phyloP scores from a whole-genome alignment of 768 basidiomycete genomes.

The Hericium erinaceus region DNA sequence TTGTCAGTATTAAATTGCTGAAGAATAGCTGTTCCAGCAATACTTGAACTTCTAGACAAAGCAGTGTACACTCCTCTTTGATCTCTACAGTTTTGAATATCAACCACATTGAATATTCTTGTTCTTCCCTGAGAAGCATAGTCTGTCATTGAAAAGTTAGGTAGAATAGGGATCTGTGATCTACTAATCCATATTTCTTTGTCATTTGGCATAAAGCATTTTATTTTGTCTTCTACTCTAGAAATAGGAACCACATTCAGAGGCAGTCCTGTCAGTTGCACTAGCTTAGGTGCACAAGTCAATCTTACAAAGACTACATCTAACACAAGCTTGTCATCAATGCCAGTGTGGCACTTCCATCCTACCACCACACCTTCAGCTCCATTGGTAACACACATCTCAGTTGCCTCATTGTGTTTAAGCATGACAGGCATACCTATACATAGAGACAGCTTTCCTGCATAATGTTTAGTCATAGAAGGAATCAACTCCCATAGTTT shows the following conservation, averaged over 20 bases:
- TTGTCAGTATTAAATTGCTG: conserved; percentile 5
- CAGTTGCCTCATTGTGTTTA: conserved; percentile 16
- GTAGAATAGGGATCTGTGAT: conserved; percentile 11
- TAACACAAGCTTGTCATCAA: not conserved
- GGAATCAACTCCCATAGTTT: conserved; percentile 17
- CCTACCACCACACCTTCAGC: conserved; percentile 13
- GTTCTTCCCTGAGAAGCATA: conserved; percentile 17
- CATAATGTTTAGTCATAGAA: conserved; percentile 8
- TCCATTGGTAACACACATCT: conserved; percentile 18
- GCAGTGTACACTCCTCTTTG: conserved; percentile 16
- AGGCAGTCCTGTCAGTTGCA: conserved; percentile 10
- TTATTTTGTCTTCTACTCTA: not conserved
- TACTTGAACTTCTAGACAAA: conserved; percentile 12
- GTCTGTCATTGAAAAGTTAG: conserved; percentile 19
- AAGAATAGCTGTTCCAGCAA: conserved; percentile 11
- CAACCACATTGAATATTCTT: conserved; percentile 9
- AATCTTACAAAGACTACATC: conserved; percentile 13
- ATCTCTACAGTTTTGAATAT: conserved; percentile 6
- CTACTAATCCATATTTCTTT: not conserved
- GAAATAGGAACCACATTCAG: conserved; percentile 15
- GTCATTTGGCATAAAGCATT: conserved; percentile 7
- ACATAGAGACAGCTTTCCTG: conserved; percentile 15
- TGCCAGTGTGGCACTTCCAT: conserved; percentile 3
- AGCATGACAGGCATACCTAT: conserved; percentile 17
- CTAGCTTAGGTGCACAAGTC: not conserved